Conservation (phyloP, 441 rosid genomes). For the Biscutella auriculata region DNA sequence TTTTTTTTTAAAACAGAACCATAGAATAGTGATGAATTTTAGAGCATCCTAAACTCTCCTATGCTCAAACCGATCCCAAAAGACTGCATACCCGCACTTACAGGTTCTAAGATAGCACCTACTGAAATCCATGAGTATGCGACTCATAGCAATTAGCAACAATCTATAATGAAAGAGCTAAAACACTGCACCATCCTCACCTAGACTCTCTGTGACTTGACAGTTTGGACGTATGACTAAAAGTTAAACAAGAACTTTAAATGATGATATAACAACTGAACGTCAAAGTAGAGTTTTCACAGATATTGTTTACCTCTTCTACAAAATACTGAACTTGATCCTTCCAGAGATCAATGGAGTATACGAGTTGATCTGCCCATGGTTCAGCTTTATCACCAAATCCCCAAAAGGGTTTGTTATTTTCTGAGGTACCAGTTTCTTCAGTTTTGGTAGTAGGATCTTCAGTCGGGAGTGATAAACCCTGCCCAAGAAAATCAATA, state of each 20-base stretch:
- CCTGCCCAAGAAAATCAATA: constrained; percentile 90
- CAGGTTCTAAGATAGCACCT: neutral
- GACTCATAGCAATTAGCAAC: neutral
- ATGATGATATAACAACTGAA: neutral
- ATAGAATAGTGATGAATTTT: neutral
- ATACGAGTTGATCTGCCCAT: constrained; percentile 74
- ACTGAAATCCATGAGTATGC: neutral
- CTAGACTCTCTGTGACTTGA: neutral
- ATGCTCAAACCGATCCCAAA: neutral
- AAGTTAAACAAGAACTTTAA: neutral
- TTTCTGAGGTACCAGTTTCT: constrained; percentile 21
- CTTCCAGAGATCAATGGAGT: constrained; percentile 73
- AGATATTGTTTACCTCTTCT: constrained; percentile 41
- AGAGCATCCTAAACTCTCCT: neutral
- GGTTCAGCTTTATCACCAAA: constrained; percentile 72
- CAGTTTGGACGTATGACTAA: neutral
- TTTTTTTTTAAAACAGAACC: neutral
- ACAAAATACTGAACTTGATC: constrained; percentile 70
- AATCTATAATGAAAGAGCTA: neutral
- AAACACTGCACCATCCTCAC: neutral
- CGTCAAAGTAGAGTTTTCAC: neutral
- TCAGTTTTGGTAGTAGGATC: constrained; percentile 45
- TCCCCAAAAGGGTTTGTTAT: constrained; percentile 48
- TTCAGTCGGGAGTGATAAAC: constrained; percentile 65
- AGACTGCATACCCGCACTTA: neutral